Percentiles rank a stretch among this genome's conserved stretches.
Evolutionary conservation across 2,329 filamentous ascomycete species (phyloP).

Genomic region (Phaeosphaeria sp.): DNA sequence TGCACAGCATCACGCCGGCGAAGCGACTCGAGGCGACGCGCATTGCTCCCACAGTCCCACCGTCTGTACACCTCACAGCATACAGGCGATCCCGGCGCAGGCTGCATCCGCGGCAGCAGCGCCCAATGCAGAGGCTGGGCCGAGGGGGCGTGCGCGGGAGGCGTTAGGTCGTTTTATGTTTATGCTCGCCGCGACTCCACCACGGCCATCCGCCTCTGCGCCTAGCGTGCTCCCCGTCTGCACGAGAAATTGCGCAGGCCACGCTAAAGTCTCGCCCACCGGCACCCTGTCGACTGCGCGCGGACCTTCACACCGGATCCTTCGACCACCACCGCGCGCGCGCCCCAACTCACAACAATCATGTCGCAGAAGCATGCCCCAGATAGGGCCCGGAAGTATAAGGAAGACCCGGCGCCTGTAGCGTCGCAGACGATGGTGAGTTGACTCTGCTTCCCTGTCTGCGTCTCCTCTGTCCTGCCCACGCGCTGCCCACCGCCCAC

Average conservation of each 20-base stretch:
- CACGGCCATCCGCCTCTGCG: conserved; percentile 16
- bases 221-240: conserved; percentile 20
- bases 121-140: conserved; percentile 35
- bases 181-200: conserved; percentile 47
- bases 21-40: background rate
- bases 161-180: conserved; percentile 48
- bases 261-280: conserved; percentile 44
- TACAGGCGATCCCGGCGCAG: conserved; percentile 26
- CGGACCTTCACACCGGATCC: conserved; percentile 43
- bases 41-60: too few species aligned
- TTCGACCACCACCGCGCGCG: conserved; percentile 40
- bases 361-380: conserved; percentile 49
- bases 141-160: conserved; percentile 40
- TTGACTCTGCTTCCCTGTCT: conserved; percentile 48
- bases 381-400: conserved; percentile 53
- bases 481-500: conserved; percentile 19
- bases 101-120: conserved; percentile 34
- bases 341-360: conserved; percentile 46
- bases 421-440: conserved; percentile 52
- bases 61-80: too few species aligned
- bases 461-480: conserved; percentile 14
- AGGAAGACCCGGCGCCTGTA: conserved; percentile 54
- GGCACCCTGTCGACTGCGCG: conserved; percentile 38
- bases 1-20: background rate
- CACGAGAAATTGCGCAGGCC: conserved; percentile 48